phyloP scores from a whole-genome alignment of 1,284 basidiomycete genomes.

The Fomitopsis schrenkii region DNA sequence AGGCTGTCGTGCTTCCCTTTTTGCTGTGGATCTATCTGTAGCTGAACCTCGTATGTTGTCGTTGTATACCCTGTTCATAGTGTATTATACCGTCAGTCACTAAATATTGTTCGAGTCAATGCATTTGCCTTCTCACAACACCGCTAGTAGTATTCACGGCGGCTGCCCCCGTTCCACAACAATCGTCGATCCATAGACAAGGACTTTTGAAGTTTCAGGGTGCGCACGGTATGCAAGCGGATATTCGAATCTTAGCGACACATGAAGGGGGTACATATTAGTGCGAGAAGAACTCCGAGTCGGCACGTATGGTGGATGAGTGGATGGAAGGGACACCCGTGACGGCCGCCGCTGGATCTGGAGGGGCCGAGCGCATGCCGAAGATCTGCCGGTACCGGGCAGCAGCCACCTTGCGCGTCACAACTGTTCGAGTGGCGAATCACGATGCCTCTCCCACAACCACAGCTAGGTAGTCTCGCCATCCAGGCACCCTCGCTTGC shows the following conservation, averaged over 20 bases:
- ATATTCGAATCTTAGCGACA: too few relatives aligned
- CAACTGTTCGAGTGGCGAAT: neutral
- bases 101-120: too few relatives aligned
- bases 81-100: neutral
- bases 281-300: too few relatives aligned
- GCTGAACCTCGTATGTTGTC: neutral
- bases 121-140: too few relatives aligned
- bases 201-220: too few relatives aligned
- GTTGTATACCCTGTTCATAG: neutral
- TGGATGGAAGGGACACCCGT: neutral
- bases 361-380: neutral
- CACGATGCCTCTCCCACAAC: slow-evolving; percentile 47
- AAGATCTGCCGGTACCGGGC: neutral
- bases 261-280: too few relatives aligned
- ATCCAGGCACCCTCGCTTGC: slow-evolving; percentile 58
- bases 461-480: slow-evolving; percentile 61
- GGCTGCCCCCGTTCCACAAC: too few relatives aligned
- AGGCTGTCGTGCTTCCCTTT: neutral
- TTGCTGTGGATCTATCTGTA: neutral
- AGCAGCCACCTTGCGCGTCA: neutral
- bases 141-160: too few relatives aligned
- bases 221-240: too few relatives aligned
- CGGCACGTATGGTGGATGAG: too few relatives aligned
- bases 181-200: too few relatives aligned
- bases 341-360: neutral